A percentile compares a stretch with the other conserved stretches of the same genome.
These are phyloP conservation scores for Poronia punctata DNA, from an alignment of 495 filamentous ascomycete genomes.

Conservation along the genomic window DNA sequence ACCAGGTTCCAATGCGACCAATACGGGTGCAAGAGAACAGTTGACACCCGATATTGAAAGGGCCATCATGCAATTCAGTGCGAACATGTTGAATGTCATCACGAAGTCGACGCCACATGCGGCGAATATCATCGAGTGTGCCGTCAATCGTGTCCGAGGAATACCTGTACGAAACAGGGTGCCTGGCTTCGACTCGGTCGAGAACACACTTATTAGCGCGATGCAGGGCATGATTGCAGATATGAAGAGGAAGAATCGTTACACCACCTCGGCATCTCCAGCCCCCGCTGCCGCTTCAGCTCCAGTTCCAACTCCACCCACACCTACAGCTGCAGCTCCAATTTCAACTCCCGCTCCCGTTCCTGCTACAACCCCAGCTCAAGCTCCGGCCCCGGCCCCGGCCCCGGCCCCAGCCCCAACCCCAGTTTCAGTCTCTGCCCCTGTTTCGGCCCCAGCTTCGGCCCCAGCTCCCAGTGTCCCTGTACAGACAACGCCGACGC, in stretches of 20 bases:
- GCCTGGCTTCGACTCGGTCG: slow-evolving; percentile 20
- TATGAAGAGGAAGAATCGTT: slow-evolving; percentile 17
- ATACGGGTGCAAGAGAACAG: neutral
- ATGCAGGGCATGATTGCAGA: slow-evolving; percentile 23
- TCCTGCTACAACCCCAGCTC: slow-evolving; percentile 17
- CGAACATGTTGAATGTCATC: slow-evolving; percentile 20
- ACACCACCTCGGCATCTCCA: slow-evolving; percentile 18
- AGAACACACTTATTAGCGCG: slow-evolving; percentile 21
- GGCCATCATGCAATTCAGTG: slow-evolving; percentile 22
- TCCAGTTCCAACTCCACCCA: slow-evolving; percentile 11
- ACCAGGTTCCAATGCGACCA: slow-evolving; percentile 7
- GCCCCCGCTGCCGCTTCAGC: slow-evolving; percentile 3
- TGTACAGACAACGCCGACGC: slow-evolving; percentile 10
- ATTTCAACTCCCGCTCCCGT: too few species aligned
- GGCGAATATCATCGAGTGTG: slow-evolving; percentile 20
- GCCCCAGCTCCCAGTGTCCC: slow-evolving; percentile 2
- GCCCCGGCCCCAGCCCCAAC: too few species aligned
- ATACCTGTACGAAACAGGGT: slow-evolving; percentile 18
- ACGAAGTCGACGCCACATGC: slow-evolving; percentile 21
- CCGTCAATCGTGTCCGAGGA: slow-evolving; percentile 21
- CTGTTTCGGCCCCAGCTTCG: too few species aligned
- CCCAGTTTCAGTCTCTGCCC: too few species aligned
- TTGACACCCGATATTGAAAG: slow-evolving; percentile 23
- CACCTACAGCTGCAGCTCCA: slow-evolving; percentile 2
- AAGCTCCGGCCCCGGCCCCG: too few species aligned